A percentile compares a stretch with the other conserved stretches of the same genome.
phyloP scores from a whole-genome alignment of 495 filamentous ascomycete genomes.

The Trichoderma orchidacearum region DNA sequence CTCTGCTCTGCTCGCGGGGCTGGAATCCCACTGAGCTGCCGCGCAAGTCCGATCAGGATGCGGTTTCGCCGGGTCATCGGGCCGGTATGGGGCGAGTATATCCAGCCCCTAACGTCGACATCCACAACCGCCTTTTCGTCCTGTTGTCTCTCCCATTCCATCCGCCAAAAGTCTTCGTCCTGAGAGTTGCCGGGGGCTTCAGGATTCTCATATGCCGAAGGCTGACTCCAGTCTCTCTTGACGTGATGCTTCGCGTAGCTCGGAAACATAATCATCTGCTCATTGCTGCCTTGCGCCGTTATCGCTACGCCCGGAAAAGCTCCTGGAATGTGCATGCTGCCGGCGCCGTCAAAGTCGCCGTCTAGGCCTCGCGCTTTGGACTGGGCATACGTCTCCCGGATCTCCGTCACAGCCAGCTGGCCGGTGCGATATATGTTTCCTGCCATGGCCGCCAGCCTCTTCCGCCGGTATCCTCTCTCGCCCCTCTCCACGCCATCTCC shows the following conservation, averaged over 20 bases:
- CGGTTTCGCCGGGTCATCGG: conserved; percentile 84
- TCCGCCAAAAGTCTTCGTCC: conserved; percentile 53
- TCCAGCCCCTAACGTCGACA: conserved; percentile 90
- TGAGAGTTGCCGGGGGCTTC: neutral
- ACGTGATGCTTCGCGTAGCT: conserved; percentile 68
- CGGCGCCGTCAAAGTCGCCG: conserved; percentile 35
- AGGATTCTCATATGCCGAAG: conserved; percentile 5
- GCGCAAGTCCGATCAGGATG: conserved; percentile 67
- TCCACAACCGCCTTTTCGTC: conserved; percentile 75
- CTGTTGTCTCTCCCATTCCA: conserved; percentile 56
- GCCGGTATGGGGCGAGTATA: conserved; percentile 72
- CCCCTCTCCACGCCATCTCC: conserved; percentile 5
- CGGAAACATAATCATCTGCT: conserved; percentile 90
- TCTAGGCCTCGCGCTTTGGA: conserved; percentile 39
- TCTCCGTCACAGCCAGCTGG: conserved; percentile 76
- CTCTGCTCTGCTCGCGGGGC: conserved; percentile 12
- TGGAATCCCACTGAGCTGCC: conserved; percentile 74
- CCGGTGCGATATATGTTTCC: conserved; percentile 45
- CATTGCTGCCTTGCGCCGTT: conserved; percentile 53
- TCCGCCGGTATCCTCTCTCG: conserved; percentile 57
- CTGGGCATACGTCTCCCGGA: conserved; percentile 84
- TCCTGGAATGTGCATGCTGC: conserved; percentile 46
- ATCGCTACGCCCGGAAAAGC: conserved; percentile 74
- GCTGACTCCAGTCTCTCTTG: conserved; percentile 15
- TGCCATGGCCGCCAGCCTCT: conserved; percentile 51